A percentile compares a stretch with the other conserved stretches of the same genome.
Evolutionary conservation across 345 rosid species (phyloP).

Genomic region (Arabidopsis arenosa): DNA sequence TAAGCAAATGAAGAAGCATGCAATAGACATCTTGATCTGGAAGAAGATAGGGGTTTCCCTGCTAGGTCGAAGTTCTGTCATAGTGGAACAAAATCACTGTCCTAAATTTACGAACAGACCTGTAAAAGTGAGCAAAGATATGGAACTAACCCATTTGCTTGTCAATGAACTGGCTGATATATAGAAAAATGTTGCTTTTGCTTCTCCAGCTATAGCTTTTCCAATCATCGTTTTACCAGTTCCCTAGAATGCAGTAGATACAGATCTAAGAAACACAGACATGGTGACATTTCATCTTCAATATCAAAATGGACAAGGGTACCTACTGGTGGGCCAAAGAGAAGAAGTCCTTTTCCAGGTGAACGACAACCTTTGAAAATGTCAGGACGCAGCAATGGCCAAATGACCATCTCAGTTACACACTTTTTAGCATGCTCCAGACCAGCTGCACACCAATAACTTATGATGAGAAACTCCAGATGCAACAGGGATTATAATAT

Average conservation of each 20-base stretch:
- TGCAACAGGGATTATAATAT: slow-evolving; percentile 16
- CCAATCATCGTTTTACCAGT: slow-evolving; percentile 99
- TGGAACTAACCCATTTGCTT: slow-evolving; percentile 89
- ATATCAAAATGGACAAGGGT: slow-evolving; percentile 29
- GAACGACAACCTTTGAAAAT: slow-evolving; percentile 96
- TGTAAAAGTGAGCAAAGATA: slow-evolving; percentile 12
- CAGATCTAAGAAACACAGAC: slow-evolving; percentile 26
- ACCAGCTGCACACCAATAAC: slow-evolving; percentile 67
- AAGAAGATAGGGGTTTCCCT: neutral
- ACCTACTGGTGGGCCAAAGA: slow-evolving; percentile 96
- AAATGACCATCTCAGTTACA: slow-evolving; percentile 98
- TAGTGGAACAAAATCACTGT: neutral
- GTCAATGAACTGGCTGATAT: slow-evolving; percentile 99
- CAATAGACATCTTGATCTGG: slow-evolving; percentile 11
- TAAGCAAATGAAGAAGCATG: slow-evolving; percentile 16
- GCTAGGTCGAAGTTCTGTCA: slow-evolving; percentile 10
- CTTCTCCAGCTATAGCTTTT: slow-evolving; percentile 99
- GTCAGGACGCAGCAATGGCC: slow-evolving; percentile 97
- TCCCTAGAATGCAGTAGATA: slow-evolving; percentile 59
- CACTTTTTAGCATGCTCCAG: slow-evolving; percentile 99
- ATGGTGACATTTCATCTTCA: slow-evolving; percentile 19
- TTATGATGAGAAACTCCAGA: slow-evolving; percentile 41
- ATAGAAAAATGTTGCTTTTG: slow-evolving; percentile 97
- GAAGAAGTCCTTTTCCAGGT: slow-evolving; percentile 98
- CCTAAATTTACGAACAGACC: neutral